A percentile compares a stretch with the other conserved stretches of the same genome.
These are phyloP conservation scores for Arxiozyma heterogenica DNA, from an alignment of 1,139 yeast species.

Conservation along the genomic window DNA sequence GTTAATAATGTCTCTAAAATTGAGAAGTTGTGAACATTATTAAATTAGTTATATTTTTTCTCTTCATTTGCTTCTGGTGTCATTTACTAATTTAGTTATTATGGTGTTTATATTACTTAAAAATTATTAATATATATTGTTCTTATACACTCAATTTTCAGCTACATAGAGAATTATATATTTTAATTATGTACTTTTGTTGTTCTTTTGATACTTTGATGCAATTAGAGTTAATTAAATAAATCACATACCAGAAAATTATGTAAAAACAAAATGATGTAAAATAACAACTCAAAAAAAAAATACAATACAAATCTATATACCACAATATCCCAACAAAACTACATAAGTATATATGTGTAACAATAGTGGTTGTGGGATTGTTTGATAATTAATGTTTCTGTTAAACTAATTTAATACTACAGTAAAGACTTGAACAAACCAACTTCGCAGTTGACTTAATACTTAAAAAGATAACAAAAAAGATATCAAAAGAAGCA, in stretches of 20 bases:
- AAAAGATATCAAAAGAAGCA: background rate
- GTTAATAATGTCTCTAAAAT: background rate
- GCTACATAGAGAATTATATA: background rate
- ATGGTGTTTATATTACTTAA: too few relatives aligned
- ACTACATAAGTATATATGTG: too few relatives aligned
- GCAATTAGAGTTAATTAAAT: background rate
- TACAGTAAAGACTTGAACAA: background rate
- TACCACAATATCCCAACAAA: background rate
- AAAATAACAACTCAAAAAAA: too few relatives aligned
- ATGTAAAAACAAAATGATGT: too few relatives aligned
- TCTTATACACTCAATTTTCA: background rate
- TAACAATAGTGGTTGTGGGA: background rate
- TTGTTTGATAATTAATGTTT: too few relatives aligned
- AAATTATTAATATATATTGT: too few relatives aligned
- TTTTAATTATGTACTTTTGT: too few relatives aligned
- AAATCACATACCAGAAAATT: background rate
- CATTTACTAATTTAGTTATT: background rate
- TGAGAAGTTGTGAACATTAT: background rate
- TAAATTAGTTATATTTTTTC: too few relatives aligned
- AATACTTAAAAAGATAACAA: background rate
- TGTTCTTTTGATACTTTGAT: too few relatives aligned
- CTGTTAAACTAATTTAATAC: background rate
- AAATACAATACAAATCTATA: background rate
- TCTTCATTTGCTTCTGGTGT: background rate
- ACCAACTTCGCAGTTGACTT: background rate